phyloP scores from a whole-genome alignment of 2,329 filamentous ascomycete species.

The Lasiodiplodia sp. region DNA sequence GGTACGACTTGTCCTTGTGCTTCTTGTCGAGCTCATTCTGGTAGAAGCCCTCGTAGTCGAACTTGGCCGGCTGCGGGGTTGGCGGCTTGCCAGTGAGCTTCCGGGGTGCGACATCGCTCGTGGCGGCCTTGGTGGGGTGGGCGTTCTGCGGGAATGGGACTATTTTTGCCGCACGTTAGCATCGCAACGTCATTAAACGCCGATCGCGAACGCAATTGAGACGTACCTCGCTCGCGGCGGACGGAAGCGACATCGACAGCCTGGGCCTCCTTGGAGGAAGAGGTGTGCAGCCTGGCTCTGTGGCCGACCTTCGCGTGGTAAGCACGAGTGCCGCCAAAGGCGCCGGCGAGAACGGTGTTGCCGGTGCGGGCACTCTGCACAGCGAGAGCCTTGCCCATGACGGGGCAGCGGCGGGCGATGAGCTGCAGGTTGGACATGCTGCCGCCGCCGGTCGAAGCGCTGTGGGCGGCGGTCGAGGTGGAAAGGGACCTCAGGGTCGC shows the following conservation, averaged over 20 bases:
- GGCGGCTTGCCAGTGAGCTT: conserved; percentile 52
- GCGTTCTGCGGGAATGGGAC: conserved; percentile 42
- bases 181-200: conserved; percentile 2
- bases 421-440: conserved; percentile 97
- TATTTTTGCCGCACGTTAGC: conserved; percentile 34
- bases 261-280: conserved; percentile 76
- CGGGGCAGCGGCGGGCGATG: conserved; percentile 90
- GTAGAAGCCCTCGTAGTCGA: conserved; percentile 94
- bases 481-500: conserved; percentile 90
- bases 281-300: conserved; percentile 83
- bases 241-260: conserved; percentile 69
- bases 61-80: conserved; percentile 64
- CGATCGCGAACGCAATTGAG: background rate
- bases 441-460: conserved; percentile 79
- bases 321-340: conserved; percentile 57
- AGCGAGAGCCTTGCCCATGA: conserved; percentile 97
- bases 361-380: conserved; percentile 70
- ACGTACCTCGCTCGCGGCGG: conserved; percentile 59
- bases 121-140: conserved; percentile 31
- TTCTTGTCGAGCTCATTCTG: conserved; percentile 91
- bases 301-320: conserved; percentile 57
- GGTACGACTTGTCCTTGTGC: conserved; percentile 99
- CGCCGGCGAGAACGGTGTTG: conserved; percentile 54
- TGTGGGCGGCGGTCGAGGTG: conserved; percentile 70
- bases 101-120: conserved; percentile 35